These are phyloP conservation scores for Pyrus hybrid DNA, from an alignment of 331 rosid genomes.

Conservation along the genomic window DNA sequence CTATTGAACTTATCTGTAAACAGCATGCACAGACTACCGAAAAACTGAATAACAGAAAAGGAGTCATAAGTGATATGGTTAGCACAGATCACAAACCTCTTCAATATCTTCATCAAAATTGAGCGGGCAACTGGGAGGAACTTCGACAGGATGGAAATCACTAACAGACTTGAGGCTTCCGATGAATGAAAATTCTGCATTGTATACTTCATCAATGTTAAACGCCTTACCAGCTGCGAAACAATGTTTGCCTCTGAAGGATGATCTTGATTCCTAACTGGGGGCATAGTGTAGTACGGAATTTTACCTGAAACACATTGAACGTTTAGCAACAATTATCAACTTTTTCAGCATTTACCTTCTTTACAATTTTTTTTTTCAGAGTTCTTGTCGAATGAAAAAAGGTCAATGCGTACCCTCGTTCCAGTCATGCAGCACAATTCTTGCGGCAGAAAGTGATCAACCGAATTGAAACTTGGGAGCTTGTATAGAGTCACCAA, in stretches of 20 bases:
- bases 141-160: too few species aligned
- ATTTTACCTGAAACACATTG: constrained; percentile 65
- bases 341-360: background rate
- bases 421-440: constrained; percentile 92
- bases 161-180: too few species aligned
- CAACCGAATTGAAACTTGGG: constrained; percentile 71
- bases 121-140: too few species aligned
- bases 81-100: constrained; percentile 43
- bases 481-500: constrained; percentile 70
- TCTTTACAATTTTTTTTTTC: too few species aligned
- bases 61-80: background rate
- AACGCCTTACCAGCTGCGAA: constrained; percentile 62
- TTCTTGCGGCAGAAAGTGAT: constrained; percentile 90
- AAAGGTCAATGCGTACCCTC: constrained; percentile 41
- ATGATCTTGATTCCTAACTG: constrained; percentile 57
- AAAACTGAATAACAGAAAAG: background rate
- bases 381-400: background rate
- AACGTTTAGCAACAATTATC: background rate
- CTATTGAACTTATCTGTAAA: background rate
- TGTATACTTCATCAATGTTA: constrained; percentile 70
- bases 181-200: too few species aligned
- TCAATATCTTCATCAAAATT: constrained; percentile 53
- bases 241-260: constrained; percentile 66
- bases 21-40: background rate
- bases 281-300: constrained; percentile 87